Evolutionary conservation across 345 rosid species (phyloP).

Genomic region (Melastoma malabathricum): DNA sequence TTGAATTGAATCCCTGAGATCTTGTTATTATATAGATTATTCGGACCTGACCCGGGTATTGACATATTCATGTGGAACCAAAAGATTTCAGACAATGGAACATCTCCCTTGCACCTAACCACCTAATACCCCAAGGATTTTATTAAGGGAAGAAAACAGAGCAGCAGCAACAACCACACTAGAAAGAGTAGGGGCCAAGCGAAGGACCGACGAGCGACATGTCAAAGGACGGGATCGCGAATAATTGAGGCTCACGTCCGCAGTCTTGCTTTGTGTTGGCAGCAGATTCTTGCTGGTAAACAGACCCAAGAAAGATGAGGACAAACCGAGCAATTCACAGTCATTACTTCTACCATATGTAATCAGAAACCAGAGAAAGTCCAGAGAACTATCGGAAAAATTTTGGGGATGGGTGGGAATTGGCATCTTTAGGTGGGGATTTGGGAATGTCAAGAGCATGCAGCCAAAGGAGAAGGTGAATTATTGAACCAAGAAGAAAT

Average conservation of each 20-base stretch:
- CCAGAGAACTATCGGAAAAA: slow-evolving; percentile 5
- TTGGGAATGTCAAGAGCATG: slow-evolving; percentile 6
- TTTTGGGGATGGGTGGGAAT: background rate
- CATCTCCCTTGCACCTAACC: slow-evolving; percentile 17
- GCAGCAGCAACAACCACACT: slow-evolving; percentile 16
- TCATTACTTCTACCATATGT: slow-evolving; percentile 1
- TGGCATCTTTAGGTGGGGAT: slow-evolving; percentile 1
- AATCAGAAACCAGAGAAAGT: slow-evolving; percentile 4
- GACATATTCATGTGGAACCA: background rate
- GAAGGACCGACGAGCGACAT: background rate
- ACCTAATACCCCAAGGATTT: slow-evolving; percentile 37
- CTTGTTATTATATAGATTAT: no score
- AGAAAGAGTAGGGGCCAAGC: background rate
- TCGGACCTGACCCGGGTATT: no score
- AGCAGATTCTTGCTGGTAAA: background rate
- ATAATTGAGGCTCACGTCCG: no score
- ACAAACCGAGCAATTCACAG: no score
- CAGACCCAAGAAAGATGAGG: background rate
- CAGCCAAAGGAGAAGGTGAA: slow-evolving; percentile 32
- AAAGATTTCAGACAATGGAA: background rate
- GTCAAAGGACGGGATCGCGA: no score
- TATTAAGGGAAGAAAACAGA: slow-evolving; percentile 35
- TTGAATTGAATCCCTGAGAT: slow-evolving; percentile 7
- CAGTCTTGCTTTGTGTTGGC: slow-evolving; percentile 4
- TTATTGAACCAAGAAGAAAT: slow-evolving; percentile 16